Conservation (phyloP, 495 filamentous ascomycete species). For the Penicillium riverlandense region DNA sequence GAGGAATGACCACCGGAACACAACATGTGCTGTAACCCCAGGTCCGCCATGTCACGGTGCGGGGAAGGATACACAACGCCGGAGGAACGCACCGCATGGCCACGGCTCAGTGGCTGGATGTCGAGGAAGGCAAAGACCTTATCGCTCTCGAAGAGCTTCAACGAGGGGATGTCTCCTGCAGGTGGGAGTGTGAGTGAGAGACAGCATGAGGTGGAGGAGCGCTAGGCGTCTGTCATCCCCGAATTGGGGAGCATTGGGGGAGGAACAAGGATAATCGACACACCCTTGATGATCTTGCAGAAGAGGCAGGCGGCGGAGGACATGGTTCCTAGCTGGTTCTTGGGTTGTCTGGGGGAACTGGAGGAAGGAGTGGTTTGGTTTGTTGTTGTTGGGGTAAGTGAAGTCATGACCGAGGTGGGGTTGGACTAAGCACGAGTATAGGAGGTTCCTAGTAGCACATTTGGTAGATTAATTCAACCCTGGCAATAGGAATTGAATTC, state of each 20-base stretch:
- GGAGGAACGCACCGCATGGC: conserved; percentile 61
- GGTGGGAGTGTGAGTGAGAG: background rate
- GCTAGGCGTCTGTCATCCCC: background rate
- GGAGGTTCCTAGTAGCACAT: too few relatives aligned
- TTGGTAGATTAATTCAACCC: too few relatives aligned
- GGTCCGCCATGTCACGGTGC: conserved; percentile 5
- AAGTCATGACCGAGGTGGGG: too few relatives aligned
- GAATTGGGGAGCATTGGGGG: background rate
- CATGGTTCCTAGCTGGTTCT: conserved; percentile 21
- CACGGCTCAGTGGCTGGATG: conserved; percentile 77
- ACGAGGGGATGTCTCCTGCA: conserved; percentile 83
- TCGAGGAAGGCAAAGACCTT: conserved; percentile 96
- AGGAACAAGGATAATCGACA: conserved; percentile 1
- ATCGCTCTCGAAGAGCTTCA: conserved; percentile 90
- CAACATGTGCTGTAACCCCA: background rate
- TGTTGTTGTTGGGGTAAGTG: too few relatives aligned
- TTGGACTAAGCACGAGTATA: too few relatives aligned
- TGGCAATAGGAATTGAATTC: too few relatives aligned
- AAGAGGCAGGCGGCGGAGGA: conserved; percentile 75
- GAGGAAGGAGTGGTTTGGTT: background rate
- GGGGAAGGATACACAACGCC: conserved; percentile 10
- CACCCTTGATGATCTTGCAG: conserved; percentile 97
- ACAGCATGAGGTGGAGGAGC: background rate
- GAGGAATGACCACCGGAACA: background rate
- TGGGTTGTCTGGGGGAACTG: conserved; percentile 3